Base-by-base conservation (phyloP, 345 rosid species). In the Pugionium cornutum region DNA sequence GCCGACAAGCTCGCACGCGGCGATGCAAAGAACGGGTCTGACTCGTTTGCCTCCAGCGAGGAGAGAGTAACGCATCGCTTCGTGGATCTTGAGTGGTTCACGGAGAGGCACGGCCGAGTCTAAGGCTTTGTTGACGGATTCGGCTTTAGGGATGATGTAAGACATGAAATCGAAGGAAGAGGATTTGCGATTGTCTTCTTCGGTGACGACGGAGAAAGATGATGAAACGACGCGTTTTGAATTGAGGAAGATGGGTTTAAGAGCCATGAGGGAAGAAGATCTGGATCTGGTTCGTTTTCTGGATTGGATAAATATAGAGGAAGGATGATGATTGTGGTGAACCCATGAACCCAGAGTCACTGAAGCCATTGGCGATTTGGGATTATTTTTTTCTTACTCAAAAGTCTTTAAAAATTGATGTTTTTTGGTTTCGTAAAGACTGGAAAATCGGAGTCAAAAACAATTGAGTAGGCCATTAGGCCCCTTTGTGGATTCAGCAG, bases 1-100 rank as follows among this genome's bases (percentile, higher is more conserved):
- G 0, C 97, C 95, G 26, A 88, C 95, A n/a, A 88, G 81, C 57
- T 88, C 96, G 40, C 96, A 85, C 0, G 95, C 92, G 4, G 97
- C 99, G 64, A 94, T 57, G 58, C 97, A 94, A 40, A 94, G 85
- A 6, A 80, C 79, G 0, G 97, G 96, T 5, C 97, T 77, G 30
- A 94, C 97, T 31, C 96, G 68, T 78, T 94, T 94, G 34, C 96
- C 91, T 6, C 96, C 92, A 37, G 92, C 96, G 44, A 94, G 78
- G 9, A 94, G 87, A 27, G 96, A 90, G 80, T 90, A 94, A 2
- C 99, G 83, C 99, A 94, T 94, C 1, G 96, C 83, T 60, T 90
- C 92, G 44, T 94, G 95, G 77, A 94, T 86, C 75, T 85, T 94
- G 40, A 69, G 67, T 2, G 97, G 97, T 0, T 85, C 86, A 4